Conservation (phyloP, 352 stramenopile species). For the Globisporangium yorkense region DNA sequence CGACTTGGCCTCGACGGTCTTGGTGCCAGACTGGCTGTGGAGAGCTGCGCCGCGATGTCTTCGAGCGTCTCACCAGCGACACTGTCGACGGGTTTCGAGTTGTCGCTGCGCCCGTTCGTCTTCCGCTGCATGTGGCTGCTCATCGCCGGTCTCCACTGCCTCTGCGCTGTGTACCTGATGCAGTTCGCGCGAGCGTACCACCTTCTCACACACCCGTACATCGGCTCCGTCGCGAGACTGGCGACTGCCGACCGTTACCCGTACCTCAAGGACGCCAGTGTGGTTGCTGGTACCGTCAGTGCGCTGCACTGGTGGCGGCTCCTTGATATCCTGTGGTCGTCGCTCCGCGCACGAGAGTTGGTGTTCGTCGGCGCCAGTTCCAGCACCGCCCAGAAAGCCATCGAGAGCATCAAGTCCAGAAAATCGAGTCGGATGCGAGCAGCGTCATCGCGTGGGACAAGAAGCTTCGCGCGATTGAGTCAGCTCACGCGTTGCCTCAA, state of each 20-base stretch:
- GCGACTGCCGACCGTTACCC: neutral
- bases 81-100: too few species aligned
- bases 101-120: too few species aligned
- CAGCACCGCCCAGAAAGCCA: neutral
- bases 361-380: neutral
- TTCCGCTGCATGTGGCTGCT: too few species aligned
- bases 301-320: constrained; percentile 6
- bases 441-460: too few species aligned
- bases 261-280: neutral
- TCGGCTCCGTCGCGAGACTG: neutral
- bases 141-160: too few species aligned
- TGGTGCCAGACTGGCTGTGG: too few species aligned
- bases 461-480: too few species aligned
- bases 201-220: neutral
- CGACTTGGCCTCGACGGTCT: too few species aligned
- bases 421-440: neutral
- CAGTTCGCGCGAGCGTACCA: neutral
- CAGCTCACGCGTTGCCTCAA: neutral
- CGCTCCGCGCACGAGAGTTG: neutral
- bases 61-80: too few species aligned
- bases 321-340: neutral
- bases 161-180: neutral
- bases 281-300: neutral
- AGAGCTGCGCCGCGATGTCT: too few species aligned
- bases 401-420: neutral